phyloP scores from a whole-genome alignment of 805 yeast genomes.

The Zygoascus bituminiphila region DNA sequence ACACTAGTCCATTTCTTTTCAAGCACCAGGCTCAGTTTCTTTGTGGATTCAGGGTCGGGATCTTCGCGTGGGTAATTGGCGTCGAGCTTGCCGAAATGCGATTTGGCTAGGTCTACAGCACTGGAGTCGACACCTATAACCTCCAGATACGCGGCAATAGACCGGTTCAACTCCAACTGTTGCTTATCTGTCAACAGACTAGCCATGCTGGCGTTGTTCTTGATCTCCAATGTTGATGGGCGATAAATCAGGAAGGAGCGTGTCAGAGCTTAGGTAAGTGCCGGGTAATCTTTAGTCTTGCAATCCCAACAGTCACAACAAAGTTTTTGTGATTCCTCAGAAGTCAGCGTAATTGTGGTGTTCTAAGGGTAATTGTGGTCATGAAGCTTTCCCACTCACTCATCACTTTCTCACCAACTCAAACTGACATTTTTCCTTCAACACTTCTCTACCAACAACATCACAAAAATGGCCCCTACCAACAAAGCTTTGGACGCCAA shows the following conservation, averaged over 20 bases:
- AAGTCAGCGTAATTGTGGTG: too few species aligned
- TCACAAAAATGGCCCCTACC: constrained; percentile 25
- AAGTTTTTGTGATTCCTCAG: neutral
- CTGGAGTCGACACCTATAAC: constrained; percentile 16
- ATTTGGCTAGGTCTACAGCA: neutral
- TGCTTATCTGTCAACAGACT: constrained; percentile 37
- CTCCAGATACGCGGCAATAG: constrained; percentile 42
- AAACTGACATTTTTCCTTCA: neutral
- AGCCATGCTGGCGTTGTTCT: constrained; percentile 11
- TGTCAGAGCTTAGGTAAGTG: neutral
- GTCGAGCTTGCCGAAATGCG: neutral
- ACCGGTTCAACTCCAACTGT: constrained; percentile 38
- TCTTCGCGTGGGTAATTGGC: neutral
- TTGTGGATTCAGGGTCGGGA: constrained; percentile 1
- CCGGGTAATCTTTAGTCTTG: too few species aligned
- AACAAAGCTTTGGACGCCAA: constrained; percentile 94
- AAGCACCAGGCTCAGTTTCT: constrained; percentile 28
- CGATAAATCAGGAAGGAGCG: neutral
- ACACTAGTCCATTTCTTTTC: constrained; percentile 88
- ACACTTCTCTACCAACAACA: constrained; percentile 8
- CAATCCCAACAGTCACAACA: too few species aligned
- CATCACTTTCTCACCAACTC: neutral
- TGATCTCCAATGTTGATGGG: neutral
- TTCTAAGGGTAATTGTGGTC: neutral
- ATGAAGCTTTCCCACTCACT: neutral